A percentile compares a stretch with the other conserved stretches of the same genome.
These are phyloP conservation scores for Conticribra weissflogii DNA, from an alignment of 108 stramenopile genomes.

Conservation along the genomic window DNA sequence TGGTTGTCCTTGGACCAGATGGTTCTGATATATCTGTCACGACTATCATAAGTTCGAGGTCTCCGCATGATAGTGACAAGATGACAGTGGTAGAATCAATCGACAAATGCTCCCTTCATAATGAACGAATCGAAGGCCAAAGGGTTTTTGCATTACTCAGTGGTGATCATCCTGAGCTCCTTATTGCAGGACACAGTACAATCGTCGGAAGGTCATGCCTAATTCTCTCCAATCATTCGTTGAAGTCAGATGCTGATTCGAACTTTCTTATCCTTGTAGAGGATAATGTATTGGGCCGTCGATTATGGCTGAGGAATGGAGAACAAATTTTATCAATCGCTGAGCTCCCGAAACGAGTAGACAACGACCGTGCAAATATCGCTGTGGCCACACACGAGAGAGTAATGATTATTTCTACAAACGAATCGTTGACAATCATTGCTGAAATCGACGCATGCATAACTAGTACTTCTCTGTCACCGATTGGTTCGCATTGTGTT, in stretches of 20 bases:
- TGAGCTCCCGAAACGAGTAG: slow-evolving; percentile 59
- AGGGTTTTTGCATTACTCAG: slow-evolving; percentile 53
- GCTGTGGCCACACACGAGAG: slow-evolving; percentile 71
- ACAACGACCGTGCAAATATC: slow-evolving; percentile 46
- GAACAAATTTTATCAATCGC: slow-evolving; percentile 65
- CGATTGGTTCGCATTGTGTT: slow-evolving; percentile 80
- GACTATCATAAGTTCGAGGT: slow-evolving; percentile 36
- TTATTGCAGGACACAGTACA: slow-evolving; percentile 44
- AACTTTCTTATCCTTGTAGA: slow-evolving; percentile 47
- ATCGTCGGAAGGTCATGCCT: slow-evolving; percentile 53
- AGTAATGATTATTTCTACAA: slow-evolving; percentile 66
- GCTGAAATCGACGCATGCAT: slow-evolving; percentile 44
- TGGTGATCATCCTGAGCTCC: slow-evolving; percentile 49
- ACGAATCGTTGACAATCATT: slow-evolving; percentile 49
- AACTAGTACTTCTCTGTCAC: slow-evolving; percentile 55
- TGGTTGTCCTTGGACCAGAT: slow-evolving; percentile 61
- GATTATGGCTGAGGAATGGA: slow-evolving; percentile 59
- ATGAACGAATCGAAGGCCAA: slow-evolving; percentile 63
- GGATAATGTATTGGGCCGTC: slow-evolving; percentile 19
- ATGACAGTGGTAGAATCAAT: slow-evolving; percentile 53
- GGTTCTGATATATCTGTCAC: slow-evolving; percentile 43
- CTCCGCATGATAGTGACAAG: slow-evolving; percentile 19
- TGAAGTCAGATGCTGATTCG: slow-evolving; percentile 27
- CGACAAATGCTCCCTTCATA: slow-evolving; percentile 42
- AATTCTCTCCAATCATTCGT: slow-evolving; percentile 39